Evolutionary conservation across 2,329 filamentous ascomycete genomes (phyloP).

Genomic region (Hortaea werneckii): DNA sequence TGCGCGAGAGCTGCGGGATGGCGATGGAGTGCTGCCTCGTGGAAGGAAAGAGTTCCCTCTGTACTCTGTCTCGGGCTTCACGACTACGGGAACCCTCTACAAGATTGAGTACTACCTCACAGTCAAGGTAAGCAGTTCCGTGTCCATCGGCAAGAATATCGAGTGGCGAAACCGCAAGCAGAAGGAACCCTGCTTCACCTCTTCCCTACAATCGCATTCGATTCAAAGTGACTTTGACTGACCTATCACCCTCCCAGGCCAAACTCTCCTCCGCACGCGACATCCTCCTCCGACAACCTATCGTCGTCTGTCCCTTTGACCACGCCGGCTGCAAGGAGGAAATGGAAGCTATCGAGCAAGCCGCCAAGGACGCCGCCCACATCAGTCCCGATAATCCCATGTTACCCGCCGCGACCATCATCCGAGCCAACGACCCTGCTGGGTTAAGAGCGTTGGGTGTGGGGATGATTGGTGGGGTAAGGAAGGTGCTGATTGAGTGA

Average conservation of each 20-base stretch:
- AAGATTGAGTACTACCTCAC: slow-evolving; percentile 96
- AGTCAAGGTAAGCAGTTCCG: slow-evolving; percentile 61
- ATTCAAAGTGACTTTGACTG: too few relatives aligned
- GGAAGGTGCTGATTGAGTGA: slow-evolving; percentile 59
- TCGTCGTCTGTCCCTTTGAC: slow-evolving; percentile 91
- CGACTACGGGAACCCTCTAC: slow-evolving; percentile 86
- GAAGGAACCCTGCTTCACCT: background rate
- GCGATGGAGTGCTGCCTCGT: slow-evolving; percentile 75
- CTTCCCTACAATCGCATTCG: too few relatives aligned
- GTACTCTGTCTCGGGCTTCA: slow-evolving; percentile 83
- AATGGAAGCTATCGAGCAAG: slow-evolving; percentile 96
- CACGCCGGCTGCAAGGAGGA: slow-evolving; percentile 95
- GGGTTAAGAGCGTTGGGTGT: slow-evolving; percentile 52
- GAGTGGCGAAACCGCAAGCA: background rate
- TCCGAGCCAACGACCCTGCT: slow-evolving; percentile 63
- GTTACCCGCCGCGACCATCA: slow-evolving; percentile 75
- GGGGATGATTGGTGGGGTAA: slow-evolving; percentile 50
- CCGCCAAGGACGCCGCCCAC: slow-evolving; percentile 81
- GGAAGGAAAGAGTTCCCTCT: slow-evolving; percentile 80
- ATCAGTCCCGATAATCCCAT: slow-evolving; percentile 86
- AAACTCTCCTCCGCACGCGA: slow-evolving; percentile 80
- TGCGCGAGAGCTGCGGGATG: slow-evolving; percentile 74
- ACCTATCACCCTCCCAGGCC: slow-evolving; percentile 48
- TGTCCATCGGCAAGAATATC: background rate
- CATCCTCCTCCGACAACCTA: slow-evolving; percentile 79